Base-by-base conservation (phyloP, 2,329 filamentous ascomycete genomes). In the Ophiostoma sp. region DNA sequence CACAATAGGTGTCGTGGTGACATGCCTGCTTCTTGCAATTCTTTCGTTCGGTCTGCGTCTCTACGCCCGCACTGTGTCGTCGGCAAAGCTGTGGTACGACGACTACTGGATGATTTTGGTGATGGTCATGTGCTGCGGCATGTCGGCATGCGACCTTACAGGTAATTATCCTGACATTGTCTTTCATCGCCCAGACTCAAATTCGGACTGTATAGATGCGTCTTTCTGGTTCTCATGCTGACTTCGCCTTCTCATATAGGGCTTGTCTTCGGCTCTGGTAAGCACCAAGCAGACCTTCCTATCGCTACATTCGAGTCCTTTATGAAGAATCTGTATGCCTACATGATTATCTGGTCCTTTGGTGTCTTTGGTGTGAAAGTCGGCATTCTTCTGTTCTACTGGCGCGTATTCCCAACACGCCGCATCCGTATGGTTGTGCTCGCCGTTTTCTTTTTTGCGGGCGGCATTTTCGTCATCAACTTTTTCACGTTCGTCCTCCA, bases 331-430 rank as follows among this genome's bases (percentile, higher is more conserved):
- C 58, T 71, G 12, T 70, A 70, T 27, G 67, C 27, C n/a, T 71
- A 71, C 44, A 68, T 68, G 66, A 67, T 71, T 12, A 44, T 71
- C 60, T 71, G 70, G 70, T 65, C 69, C 0, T 67, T 60, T 12
- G 65, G 69, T 44, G 70, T 71, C 14, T 70, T 71, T 40, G 42
- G 62, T 38, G 69, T 70, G 68, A 71, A 71, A 49, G 55, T 70
- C 63, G 69, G 70, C 58, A 71, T 71, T 27, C 65, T 71, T 36
- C 66, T 71, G 4, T 71, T 71, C 40, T 71, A 71, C 58, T 70
- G 70, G 70, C 69, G 69, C 14, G 69, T 71, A 3, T 70, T 71
- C 27, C 68, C 69, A 5, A 68, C 66, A 1, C 67, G 41, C 2
- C 7, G 8, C 8, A 66, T 70, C 55, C 70, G 68, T 16, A 42